A percentile compares a stretch with the other conserved stretches of the same genome.
phyloP scores from a whole-genome alignment of 2,329 filamentous ascomycete species.

The Aspergillus versicolor region DNA sequence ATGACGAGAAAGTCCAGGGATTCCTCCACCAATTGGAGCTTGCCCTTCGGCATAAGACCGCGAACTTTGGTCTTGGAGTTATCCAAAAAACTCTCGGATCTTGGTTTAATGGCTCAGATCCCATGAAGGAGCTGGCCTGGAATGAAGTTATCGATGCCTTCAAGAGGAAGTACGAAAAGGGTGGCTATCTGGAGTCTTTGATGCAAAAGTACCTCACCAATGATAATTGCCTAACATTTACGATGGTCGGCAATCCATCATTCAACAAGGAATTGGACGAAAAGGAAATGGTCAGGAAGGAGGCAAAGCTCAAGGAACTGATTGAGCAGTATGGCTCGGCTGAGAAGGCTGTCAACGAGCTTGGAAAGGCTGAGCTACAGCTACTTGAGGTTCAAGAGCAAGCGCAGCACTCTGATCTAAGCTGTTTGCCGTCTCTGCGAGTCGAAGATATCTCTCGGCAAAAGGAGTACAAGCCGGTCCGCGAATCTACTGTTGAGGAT shows the following conservation, averaged over 20 bases:
- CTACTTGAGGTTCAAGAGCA: conserved; percentile 80
- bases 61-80: conserved; percentile 88
- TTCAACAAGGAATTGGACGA: conserved; percentile 72
- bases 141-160: conserved; percentile 84
- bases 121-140: conserved; percentile 88
- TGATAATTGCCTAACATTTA: conserved; percentile 84
- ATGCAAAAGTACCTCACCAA: conserved; percentile 89
- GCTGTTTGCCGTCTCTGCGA: conserved; percentile 82
- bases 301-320: conserved; percentile 69
- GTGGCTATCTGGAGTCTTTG: conserved; percentile 77
- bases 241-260: conserved; percentile 80
- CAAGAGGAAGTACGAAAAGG: conserved; percentile 70
- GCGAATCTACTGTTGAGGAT: conserved; percentile 57
- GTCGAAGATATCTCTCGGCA: conserved; percentile 84
- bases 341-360: conserved; percentile 66
- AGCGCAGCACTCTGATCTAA: conserved; percentile 78
- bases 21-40: conserved; percentile 92
- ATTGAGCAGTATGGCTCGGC: conserved; percentile 68
- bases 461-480: conserved; percentile 70
- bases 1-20: conserved; percentile 85
- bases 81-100: conserved; percentile 84
- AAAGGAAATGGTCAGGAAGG: conserved; percentile 75
- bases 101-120: conserved; percentile 95
- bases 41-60: conserved; percentile 92
- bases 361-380: conserved; percentile 76